These are phyloP conservation scores for Nemania sp. DNA, from an alignment of 2,329 filamentous ascomycete species.

Conservation along the genomic window DNA sequence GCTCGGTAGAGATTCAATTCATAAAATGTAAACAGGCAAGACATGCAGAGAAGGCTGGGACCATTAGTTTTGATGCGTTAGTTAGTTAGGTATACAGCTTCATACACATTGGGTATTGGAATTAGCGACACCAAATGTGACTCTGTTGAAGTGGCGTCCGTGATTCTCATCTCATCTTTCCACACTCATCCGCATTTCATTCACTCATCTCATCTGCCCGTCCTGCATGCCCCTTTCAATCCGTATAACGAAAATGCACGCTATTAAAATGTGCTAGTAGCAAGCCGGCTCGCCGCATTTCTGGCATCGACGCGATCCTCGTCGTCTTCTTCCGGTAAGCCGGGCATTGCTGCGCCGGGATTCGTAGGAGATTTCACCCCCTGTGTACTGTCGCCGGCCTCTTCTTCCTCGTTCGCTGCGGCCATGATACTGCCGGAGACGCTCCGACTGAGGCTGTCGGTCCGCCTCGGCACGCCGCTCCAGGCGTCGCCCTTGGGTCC, in stretches of 20 bases:
- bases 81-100: slow-evolving; percentile 12
- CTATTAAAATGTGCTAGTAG: slow-evolving; percentile 84
- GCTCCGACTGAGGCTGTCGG: slow-evolving; percentile 76
- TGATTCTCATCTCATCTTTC: slow-evolving; percentile 10
- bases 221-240: too few species aligned
- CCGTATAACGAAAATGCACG: too few species aligned
- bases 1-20: too few species aligned
- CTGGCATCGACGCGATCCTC: slow-evolving; percentile 93
- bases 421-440: slow-evolving; percentile 79
- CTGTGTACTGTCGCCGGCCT: slow-evolving; percentile 48
- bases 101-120: slow-evolving; percentile 3
- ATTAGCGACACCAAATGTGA: slow-evolving; percentile 4
- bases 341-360: slow-evolving; percentile 54
- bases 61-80: background rate
- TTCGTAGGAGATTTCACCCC: slow-evolving; percentile 43
- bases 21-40: too few species aligned
- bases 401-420: slow-evolving; percentile 66
- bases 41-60: background rate
- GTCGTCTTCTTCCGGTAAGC: slow-evolving; percentile 77
- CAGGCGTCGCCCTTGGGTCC: slow-evolving; percentile 98
- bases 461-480: slow-evolving; percentile 87
- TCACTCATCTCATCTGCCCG: slow-evolving; percentile 19
- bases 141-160: slow-evolving; percentile 1
- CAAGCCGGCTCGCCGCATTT: slow-evolving; percentile 92
- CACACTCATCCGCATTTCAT: slow-evolving; percentile 24